These are phyloP conservation scores for Cercospora sesami DNA, from an alignment of 2,329 filamentous ascomycete genomes.

Conservation along the genomic window DNA sequence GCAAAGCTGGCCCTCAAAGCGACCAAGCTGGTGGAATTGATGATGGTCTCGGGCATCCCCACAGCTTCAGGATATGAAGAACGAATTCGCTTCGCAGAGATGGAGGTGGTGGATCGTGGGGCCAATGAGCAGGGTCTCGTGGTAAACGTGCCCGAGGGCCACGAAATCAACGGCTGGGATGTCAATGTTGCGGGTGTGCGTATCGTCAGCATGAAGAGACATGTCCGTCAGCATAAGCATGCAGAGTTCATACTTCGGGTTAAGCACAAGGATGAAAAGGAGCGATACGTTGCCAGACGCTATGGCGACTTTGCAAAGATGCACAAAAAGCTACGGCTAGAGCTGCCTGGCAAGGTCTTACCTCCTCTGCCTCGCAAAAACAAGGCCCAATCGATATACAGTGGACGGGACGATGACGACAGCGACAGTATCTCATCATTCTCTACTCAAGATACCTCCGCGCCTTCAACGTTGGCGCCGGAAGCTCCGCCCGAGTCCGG, in stretches of 20 bases:
- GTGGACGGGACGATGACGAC: conserved; percentile 59
- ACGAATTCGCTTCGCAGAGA: conserved; percentile 91
- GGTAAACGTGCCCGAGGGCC: conserved; percentile 83
- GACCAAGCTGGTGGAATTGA: conserved; percentile 92
- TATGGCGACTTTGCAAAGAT: conserved; percentile 86
- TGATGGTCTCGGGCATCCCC: conserved; percentile 98
- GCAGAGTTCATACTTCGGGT: conserved; percentile 90
- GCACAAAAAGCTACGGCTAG: conserved; percentile 74
- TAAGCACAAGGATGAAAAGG: conserved; percentile 71
- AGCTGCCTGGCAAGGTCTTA: conserved; percentile 87
- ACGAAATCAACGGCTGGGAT: conserved; percentile 94
- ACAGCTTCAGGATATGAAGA: conserved; percentile 98
- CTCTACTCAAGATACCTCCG: conserved; percentile 63
- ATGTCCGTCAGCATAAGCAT: conserved; percentile 86
- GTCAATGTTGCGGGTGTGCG: conserved; percentile 91
- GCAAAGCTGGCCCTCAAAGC: conserved; percentile 89
- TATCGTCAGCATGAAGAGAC: conserved; percentile 76
- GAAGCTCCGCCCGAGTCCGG: conserved; percentile 25
- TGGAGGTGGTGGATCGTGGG: conserved; percentile 91
- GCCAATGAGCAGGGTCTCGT: conserved; percentile 89
- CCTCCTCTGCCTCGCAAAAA: conserved; percentile 90
- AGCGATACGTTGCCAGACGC: conserved; percentile 77
- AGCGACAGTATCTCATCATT: conserved; percentile 79
- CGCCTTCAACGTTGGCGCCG: conserved; percentile 18
- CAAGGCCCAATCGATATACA: conserved; percentile 69